Conservation (phyloP, 768 basidiomycete species). For the Leccinum longicurvipes region DNA sequence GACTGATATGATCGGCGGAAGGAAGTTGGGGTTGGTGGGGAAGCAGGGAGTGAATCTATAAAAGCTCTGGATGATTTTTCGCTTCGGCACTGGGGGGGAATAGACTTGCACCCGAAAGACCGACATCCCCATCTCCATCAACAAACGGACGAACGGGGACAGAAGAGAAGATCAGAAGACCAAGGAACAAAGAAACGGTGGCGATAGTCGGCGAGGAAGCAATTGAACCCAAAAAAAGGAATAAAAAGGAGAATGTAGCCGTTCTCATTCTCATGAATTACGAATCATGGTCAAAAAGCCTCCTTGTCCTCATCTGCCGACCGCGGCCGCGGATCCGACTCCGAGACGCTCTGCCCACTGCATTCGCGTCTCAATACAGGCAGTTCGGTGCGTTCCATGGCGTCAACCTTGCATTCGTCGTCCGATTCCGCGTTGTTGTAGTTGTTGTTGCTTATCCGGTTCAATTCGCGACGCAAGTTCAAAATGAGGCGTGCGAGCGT, state of each 20-base stretch:
- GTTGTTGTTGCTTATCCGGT: not conserved
- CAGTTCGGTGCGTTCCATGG: conserved; percentile 6
- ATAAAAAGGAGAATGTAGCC: not conserved
- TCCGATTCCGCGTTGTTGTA: not conserved
- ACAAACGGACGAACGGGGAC: not conserved
- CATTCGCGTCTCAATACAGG: not conserved
- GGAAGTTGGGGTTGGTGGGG: not conserved
- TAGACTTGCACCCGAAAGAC: not conserved
- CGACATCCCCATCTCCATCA: not conserved
- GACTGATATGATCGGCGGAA: not conserved
- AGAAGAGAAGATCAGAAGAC: not conserved
- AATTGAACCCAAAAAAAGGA: not conserved
- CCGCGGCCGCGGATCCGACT: not conserved
- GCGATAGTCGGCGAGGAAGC: not conserved
- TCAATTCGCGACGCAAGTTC: conserved; percentile 27
- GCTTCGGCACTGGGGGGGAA: not conserved
- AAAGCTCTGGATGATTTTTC: not conserved
- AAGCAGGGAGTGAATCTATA: not conserved
- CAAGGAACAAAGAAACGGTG: not conserved
- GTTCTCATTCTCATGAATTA: not conserved
- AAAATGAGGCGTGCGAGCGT: conserved; percentile 34
- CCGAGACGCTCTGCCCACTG: not conserved
- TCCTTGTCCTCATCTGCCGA: not conserved
- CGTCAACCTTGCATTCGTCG: not conserved
- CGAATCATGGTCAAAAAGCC: not conserved